Percentiles rank a stretch among this genome's conserved stretches.
These are phyloP conservation scores for Microsporum canis DNA, from an alignment of 2,329 filamentous ascomycete species.

Conservation along the genomic window DNA sequence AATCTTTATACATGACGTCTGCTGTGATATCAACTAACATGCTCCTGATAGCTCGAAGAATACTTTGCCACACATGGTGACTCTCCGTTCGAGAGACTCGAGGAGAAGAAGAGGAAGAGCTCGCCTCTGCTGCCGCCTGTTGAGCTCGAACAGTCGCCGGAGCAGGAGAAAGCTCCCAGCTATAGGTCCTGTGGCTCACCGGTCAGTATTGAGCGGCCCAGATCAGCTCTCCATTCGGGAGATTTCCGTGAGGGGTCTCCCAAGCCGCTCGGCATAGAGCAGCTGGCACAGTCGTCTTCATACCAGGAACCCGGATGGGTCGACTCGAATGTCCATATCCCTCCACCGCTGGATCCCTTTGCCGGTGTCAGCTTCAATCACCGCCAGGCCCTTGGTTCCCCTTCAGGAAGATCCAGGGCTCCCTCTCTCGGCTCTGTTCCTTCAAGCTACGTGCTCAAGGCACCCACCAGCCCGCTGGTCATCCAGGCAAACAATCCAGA, in stretches of 20 bases:
- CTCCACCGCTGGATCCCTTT: not conserved
- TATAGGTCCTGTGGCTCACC: constrained; percentile 26
- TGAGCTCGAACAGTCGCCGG: constrained; percentile 31
- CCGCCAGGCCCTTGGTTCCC: not conserved
- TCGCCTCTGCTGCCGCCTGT: constrained; percentile 36
- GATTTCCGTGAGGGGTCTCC: constrained; percentile 45
- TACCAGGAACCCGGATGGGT: constrained; percentile 1
- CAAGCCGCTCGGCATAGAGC: constrained; percentile 19
- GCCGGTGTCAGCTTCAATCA: not conserved
- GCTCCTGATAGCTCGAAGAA: constrained; percentile 26
- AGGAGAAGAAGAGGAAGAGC: constrained; percentile 13
- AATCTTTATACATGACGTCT: not conserved
- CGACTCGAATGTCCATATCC: not conserved
- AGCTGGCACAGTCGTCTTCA: constrained; percentile 3
- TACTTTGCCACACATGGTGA: constrained; percentile 29
- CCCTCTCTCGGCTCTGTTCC: constrained; percentile 61
- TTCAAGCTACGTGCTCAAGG: constrained; percentile 70
- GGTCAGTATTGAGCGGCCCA: constrained; percentile 58
- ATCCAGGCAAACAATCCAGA: constrained; percentile 80
- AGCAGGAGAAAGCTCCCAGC: constrained; percentile 21
- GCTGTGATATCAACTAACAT: constrained; percentile 5
- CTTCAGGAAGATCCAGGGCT: constrained; percentile 31
- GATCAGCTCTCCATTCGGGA: constrained; percentile 58
- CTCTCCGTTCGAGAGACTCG: constrained; percentile 31
- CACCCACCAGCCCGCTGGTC: constrained; percentile 84